These are phyloP conservation scores for Microcos paniculata DNA, from an alignment of 345 rosid species.

Conservation along the genomic window DNA sequence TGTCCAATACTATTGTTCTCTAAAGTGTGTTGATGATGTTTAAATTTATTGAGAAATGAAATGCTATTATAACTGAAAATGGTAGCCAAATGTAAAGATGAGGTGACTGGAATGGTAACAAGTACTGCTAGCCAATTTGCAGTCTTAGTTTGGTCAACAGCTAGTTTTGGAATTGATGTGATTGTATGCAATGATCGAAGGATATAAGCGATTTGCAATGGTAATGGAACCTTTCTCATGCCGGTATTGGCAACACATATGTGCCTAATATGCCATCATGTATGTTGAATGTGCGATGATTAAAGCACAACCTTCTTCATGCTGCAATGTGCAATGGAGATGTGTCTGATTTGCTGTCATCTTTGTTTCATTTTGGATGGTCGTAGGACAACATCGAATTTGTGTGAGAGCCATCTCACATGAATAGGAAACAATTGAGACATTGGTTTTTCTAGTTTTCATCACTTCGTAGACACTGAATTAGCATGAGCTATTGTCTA, in stretches of 20 bases:
- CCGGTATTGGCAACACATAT: background rate
- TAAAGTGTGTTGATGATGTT: background rate
- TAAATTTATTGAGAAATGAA: background rate
- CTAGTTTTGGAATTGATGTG: background rate
- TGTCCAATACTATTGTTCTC: background rate
- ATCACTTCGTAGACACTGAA: background rate
- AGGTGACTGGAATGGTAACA: background rate
- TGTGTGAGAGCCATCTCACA: background rate
- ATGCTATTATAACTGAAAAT: background rate
- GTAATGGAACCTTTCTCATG: background rate
- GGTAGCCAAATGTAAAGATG: background rate
- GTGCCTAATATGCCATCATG: background rate
- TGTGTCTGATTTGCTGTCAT: no score
- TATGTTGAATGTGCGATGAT: background rate
- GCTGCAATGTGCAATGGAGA: no score
- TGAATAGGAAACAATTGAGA: background rate
- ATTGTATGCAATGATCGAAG: background rate
- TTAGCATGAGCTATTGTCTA: background rate
- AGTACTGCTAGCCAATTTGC: background rate
- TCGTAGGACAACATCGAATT: background rate
- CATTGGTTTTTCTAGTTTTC: background rate
- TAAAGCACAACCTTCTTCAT: background rate
- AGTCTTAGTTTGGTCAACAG: background rate
- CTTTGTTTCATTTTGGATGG: no score
- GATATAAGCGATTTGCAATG: background rate